Base-by-base conservation (phyloP, 1,284 basidiomycete genomes). In the Moesziomyces globuligerus region DNA sequence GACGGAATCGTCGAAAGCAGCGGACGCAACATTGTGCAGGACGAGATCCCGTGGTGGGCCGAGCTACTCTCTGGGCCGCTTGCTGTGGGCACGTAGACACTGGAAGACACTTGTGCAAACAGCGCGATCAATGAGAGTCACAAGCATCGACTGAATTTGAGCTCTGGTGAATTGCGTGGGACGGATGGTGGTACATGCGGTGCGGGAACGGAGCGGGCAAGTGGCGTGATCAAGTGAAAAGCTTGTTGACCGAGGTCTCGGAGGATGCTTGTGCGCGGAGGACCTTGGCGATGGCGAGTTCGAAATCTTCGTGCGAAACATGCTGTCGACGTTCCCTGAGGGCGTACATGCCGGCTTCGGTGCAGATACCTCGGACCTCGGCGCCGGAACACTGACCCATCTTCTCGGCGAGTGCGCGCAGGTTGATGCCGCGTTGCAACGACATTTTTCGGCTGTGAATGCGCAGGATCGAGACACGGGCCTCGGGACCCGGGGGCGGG, bases 391-490 rank as follows among this genome's bases (percentile, higher is more conserved):
- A 97, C 80, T 95, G 92, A 3, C 95, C 95, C 95, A 98, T 98
- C 87, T 98, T 98, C 83, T 98, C 95, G 0, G 95, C 95, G 15
- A 98, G 86, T 1, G 91, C 89, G 29, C 93, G 90, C 25, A 98
- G 87, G 85, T 98, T 95, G 85, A 98, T 98, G 6, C 95, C 95
- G 61, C 95, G 89, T 85, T 98, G 94, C 40, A 98, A 86, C 6
- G 94, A 97, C 96, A 98, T 98, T 91, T 98, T 98, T 75, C 95
- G 88, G 36, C 93, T 96, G 84, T 98, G 95, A 72, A 98, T 98
- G 51, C 94, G 90, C 44, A 98, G 87, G 83, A 98, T 98, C 23
- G 93, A 92, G 40, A 98, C 92, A 76, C 95, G 91, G 7, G 95
- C 95, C 83, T 98, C 94, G 1, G 94, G 95, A 9, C 95, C 96